phyloP scores from a whole-genome alignment of 1,284 basidiomycete species.

The Marasmius fiardii region DNA sequence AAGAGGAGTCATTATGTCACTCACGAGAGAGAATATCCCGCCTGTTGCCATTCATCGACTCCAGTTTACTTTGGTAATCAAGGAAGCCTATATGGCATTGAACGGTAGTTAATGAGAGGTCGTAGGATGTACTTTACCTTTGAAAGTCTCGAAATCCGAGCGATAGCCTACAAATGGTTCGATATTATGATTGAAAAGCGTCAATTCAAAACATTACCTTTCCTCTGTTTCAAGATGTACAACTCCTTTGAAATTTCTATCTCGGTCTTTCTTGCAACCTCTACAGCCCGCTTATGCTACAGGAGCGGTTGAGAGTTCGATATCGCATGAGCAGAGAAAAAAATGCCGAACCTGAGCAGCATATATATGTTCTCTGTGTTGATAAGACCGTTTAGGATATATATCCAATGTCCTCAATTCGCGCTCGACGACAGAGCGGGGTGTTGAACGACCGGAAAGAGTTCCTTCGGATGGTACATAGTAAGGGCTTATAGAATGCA shows the following conservation, averaged over 20 bases:
- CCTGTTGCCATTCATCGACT: neutral
- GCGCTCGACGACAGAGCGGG: neutral
- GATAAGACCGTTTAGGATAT: constrained; percentile 4
- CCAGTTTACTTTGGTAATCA: constrained; percentile 1
- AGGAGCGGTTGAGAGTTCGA: neutral
- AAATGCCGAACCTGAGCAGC: neutral
- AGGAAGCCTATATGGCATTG: neutral
- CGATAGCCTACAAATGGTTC: constrained; percentile 5
- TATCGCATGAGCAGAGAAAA: neutral
- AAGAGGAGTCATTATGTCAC: neutral
- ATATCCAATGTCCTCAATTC: neutral
- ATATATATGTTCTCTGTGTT: constrained; percentile 10
- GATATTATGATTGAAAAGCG: neutral
- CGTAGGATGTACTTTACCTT: neutral
- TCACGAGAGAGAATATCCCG: constrained; percentile 8
- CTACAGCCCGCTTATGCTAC: constrained; percentile 10
- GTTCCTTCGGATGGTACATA: constrained; percentile 1
- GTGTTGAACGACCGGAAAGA: constrained; percentile 1
- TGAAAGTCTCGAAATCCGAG: constrained; percentile 9
- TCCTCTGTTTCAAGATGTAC: constrained; percentile 3
- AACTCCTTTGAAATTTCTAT: constrained; percentile 9
- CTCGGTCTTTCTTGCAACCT: constrained; percentile 1
- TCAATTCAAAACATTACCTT: neutral
- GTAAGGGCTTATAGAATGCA: neutral
- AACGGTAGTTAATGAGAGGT: neutral